Percentiles rank a stretch among this genome's conserved stretches.
Conservation (phyloP, 75 land plant species). For the Chamaecyparis obtusa region DNA sequence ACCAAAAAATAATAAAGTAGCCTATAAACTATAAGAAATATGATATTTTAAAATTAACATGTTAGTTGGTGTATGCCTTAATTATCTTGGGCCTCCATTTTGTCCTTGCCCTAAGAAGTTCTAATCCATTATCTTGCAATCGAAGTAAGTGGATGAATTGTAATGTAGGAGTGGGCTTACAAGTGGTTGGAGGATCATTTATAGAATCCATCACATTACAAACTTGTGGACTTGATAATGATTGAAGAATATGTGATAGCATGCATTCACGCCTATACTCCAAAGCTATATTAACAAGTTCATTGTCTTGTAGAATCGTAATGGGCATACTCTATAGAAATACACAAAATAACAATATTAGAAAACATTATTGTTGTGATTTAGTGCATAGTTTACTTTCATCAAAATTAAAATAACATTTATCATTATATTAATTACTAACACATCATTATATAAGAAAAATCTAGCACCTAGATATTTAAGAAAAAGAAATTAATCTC, state of each 20-base stretch:
- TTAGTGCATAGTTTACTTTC: too few relatives aligned
- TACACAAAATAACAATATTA: background rate
- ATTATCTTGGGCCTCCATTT: slow-evolving; percentile 14
- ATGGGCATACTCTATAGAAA: slow-evolving; percentile 31
- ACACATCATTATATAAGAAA: too few relatives aligned
- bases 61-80: background rate
- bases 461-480: background rate
- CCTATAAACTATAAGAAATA: too few relatives aligned
- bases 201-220: background rate
- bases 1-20: too few relatives aligned
- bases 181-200: background rate
- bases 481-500: too few relatives aligned
- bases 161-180: background rate
- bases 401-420: background rate
- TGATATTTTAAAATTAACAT: too few relatives aligned
- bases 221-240: slow-evolving; percentile 28
- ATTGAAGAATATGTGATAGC: slow-evolving; percentile 28
- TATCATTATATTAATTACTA: too few relatives aligned
- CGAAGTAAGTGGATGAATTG: slow-evolving; percentile 11
- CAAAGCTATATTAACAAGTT: slow-evolving; percentile 24
- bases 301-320: slow-evolving; percentile 20
- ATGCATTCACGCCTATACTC: slow-evolving; percentile 44
- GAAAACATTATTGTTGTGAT: background rate
- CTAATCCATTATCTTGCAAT: slow-evolving; percentile 3
- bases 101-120: slow-evolving; percentile 15